phyloP scores from a whole-genome alignment of 305 asterid genomes.

The Plantago coronopus region DNA sequence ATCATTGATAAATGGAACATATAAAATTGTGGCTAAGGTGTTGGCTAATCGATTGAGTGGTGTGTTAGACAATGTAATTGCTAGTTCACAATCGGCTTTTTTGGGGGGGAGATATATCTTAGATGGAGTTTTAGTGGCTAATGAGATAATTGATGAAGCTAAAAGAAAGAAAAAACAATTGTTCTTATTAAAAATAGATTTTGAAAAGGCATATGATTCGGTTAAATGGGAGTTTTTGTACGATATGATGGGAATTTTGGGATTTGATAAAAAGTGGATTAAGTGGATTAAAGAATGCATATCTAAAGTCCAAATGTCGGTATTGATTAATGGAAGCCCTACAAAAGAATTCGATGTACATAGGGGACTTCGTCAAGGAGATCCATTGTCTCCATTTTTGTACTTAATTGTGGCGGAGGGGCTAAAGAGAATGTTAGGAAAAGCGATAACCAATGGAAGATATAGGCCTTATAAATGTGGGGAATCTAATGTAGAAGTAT shows the following conservation, averaged over 20 bases:
- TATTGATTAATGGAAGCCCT: neutral
- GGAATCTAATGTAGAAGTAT: neutral
- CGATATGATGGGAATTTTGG: neutral
- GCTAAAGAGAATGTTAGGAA: neutral
- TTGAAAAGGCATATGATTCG: neutral
- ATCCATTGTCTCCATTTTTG: neutral
- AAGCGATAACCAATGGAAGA: neutral
- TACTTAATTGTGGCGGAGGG: neutral
- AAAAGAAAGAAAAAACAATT: too few species aligned
- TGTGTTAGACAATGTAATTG: neutral
- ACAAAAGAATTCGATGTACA: neutral
- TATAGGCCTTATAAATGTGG: neutral
- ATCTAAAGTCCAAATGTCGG: neutral
- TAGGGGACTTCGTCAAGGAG: neutral
- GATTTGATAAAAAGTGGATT: neutral
- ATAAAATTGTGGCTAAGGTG: too few species aligned
- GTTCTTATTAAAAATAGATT: neutral
- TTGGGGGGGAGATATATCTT: neutral
- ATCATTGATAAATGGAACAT: too few species aligned
- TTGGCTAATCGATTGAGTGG: neutral
- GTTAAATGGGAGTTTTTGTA: neutral
- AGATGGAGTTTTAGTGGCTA: neutral
- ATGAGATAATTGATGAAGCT: neutral
- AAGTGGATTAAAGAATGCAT: neutral
- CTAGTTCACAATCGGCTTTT: neutral